Conservation (phyloP, 768 basidiomycete species). For the Suillus alpinus region DNA sequence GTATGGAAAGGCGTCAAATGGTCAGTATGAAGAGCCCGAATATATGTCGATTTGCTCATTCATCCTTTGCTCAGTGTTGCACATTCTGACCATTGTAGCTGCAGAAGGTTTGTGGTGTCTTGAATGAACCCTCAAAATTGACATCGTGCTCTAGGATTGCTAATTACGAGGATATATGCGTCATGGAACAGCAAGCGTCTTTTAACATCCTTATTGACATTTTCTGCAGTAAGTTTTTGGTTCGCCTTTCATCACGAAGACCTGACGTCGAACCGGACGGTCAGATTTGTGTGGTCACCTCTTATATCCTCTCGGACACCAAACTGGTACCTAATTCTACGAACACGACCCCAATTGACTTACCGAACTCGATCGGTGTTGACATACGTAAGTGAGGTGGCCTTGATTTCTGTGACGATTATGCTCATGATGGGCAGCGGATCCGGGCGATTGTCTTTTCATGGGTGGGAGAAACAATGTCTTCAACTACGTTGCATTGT, state of each 20-base stretch:
- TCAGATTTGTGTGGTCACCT: neutral
- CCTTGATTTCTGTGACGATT: neutral
- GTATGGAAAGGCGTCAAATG: neutral
- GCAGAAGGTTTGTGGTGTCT: neutral
- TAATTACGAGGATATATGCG: neutral
- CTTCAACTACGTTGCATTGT: neutral
- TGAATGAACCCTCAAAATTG: neutral
- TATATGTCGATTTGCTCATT: neutral
- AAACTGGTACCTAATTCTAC: neutral
- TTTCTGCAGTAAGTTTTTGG: neutral
- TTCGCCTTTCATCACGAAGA: neutral
- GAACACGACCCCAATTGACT: no score
- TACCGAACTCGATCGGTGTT: no score
- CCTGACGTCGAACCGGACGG: neutral
- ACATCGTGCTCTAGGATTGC: neutral
- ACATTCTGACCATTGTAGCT: neutral
- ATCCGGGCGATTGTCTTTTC: neutral
- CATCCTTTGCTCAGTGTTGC: neutral
- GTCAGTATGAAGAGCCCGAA: neutral
- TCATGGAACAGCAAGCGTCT: neutral
- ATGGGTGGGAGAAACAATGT: neutral
- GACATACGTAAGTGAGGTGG: neutral
- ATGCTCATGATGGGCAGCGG: neutral
- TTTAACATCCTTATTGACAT: neutral
- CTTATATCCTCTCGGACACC: neutral